These are phyloP conservation scores for Bacterosira constricta DNA, from an alignment of 108 stramenopile species.

Conservation along the genomic window DNA sequence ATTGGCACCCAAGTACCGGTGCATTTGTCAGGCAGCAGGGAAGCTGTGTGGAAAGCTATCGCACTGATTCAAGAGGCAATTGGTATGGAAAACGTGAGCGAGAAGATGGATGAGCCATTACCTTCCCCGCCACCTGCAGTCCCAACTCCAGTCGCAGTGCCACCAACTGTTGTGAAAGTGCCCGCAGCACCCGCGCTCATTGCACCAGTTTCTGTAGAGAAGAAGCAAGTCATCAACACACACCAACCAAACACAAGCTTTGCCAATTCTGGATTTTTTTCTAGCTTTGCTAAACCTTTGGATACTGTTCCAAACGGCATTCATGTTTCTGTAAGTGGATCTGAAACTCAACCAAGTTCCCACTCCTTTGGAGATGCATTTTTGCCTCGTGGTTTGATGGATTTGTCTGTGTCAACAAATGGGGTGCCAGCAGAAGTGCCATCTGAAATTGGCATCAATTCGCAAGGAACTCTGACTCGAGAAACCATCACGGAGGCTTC, in stretches of 20 bases:
- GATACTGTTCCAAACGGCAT: slow-evolving; percentile 20
- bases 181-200: not conserved
- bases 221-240: not conserved
- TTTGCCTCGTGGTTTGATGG: slow-evolving; percentile 17
- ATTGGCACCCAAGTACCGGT: slow-evolving; percentile 29
- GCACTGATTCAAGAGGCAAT: slow-evolving; percentile 21
- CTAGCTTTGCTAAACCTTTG: slow-evolving; percentile 2
- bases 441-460: slow-evolving; percentile 35
- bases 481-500: slow-evolving; percentile 33
- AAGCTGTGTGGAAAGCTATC: slow-evolving; percentile 14
- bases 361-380: slow-evolving; percentile 22
- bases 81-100: slow-evolving; percentile 31
- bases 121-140: not conserved
- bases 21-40: slow-evolving; percentile 9
- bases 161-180: not conserved
- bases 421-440: slow-evolving; percentile 26
- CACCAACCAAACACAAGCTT: slow-evolving; percentile 4
- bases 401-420: not conserved
- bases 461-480: not conserved
- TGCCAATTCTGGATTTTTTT: slow-evolving; percentile 1
- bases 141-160: slow-evolving; percentile 1
- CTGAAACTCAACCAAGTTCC: not conserved
- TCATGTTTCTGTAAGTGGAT: slow-evolving; percentile 11
- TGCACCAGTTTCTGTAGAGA: not conserved
- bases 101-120: not conserved